A percentile compares a stretch with the other conserved stretches of the same genome.
Conservation (phyloP, 768 basidiomycete species). For the Boletus subparvulus region DNA sequence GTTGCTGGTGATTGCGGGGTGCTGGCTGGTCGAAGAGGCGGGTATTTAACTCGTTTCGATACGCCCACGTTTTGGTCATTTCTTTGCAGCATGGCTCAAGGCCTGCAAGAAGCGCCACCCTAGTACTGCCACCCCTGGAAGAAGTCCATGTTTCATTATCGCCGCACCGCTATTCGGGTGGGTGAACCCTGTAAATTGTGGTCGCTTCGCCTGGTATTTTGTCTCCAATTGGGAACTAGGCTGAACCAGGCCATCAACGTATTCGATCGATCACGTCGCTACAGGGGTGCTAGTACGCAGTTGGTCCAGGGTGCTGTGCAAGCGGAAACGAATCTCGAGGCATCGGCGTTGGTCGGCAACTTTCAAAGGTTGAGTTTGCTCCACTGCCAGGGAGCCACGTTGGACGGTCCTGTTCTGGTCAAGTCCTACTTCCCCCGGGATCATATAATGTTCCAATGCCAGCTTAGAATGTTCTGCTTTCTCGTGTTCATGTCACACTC, state of each 20-base stretch:
- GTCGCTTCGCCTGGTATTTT: neutral
- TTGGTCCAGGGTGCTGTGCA: neutral
- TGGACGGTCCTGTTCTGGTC: neutral
- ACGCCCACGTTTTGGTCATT: neutral
- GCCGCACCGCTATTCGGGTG: conserved; percentile 12
- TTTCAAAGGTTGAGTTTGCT: conserved; percentile 14
- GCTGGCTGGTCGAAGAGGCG: neutral
- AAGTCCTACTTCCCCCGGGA: conserved; percentile 14
- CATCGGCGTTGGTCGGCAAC: conserved; percentile 17
- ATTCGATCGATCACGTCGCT: conserved; percentile 15
- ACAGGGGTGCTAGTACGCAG: neutral
- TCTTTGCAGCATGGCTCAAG: conserved; percentile 10
- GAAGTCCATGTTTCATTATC: conserved; percentile 16
- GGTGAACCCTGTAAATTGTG: no score
- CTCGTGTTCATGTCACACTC: conserved; percentile 10
- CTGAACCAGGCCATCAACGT: conserved; percentile 7
- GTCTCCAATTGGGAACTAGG: neutral
- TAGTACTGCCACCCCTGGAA: conserved; percentile 11
- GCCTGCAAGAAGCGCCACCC: conserved; percentile 1
- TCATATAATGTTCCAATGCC: conserved; percentile 4
- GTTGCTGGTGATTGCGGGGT: conserved; percentile 6
- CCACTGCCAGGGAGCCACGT: conserved; percentile 10
- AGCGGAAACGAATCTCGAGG: conserved; percentile 29
- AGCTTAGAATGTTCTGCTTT: conserved; percentile 4
- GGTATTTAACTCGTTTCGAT: conserved; percentile 17